A percentile compares a stretch with the other conserved stretches of the same genome.
phyloP scores from a whole-genome alignment of 2,329 filamentous ascomycete genomes.

The Colletotrichum spaethianum region DNA sequence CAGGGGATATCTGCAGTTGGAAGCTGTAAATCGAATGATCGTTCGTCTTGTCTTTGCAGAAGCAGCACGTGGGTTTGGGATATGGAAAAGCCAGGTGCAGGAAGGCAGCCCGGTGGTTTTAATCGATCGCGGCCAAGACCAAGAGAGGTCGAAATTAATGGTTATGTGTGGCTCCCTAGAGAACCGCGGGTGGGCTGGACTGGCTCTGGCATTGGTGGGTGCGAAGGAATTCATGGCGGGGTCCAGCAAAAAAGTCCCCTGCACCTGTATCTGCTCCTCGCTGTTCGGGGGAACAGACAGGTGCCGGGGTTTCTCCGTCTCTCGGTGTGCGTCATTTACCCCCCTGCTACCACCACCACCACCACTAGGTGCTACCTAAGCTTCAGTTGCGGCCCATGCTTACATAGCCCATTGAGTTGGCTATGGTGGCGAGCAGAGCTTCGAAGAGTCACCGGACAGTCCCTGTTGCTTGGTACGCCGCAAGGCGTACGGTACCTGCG shows the following conservation, averaged over 20 bases:
- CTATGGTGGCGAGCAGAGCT: not conserved
- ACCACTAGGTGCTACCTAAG: conserved; percentile 1
- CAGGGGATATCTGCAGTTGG: not conserved
- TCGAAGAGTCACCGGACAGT: not conserved
- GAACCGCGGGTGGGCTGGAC: conserved; percentile 21
- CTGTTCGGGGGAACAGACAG: not conserved
- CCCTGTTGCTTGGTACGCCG: not conserved
- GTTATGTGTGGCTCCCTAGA: conserved; percentile 36
- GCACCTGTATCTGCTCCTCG: not conserved
- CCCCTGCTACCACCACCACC: not conserved
- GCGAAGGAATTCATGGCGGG: conserved; percentile 23
- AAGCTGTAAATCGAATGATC: not conserved
- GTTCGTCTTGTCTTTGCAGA: not conserved
- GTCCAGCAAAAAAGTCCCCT: conserved; percentile 15
- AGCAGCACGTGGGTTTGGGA: not conserved
- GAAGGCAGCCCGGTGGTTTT: conserved; percentile 16
- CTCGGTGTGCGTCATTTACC: conserved; percentile 40
- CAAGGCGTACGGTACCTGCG: not conserved
- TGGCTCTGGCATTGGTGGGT: conserved; percentile 33
- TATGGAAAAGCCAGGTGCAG: not conserved
- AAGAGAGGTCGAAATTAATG: conserved; percentile 36
- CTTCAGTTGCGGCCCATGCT: conserved; percentile 4
- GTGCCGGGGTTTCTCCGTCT: conserved; percentile 32
- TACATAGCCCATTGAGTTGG: not conserved
- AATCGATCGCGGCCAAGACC: conserved; percentile 25